Base-by-base conservation (phyloP, 768 basidiomycete species). In the Lactarius psammicola region DNA sequence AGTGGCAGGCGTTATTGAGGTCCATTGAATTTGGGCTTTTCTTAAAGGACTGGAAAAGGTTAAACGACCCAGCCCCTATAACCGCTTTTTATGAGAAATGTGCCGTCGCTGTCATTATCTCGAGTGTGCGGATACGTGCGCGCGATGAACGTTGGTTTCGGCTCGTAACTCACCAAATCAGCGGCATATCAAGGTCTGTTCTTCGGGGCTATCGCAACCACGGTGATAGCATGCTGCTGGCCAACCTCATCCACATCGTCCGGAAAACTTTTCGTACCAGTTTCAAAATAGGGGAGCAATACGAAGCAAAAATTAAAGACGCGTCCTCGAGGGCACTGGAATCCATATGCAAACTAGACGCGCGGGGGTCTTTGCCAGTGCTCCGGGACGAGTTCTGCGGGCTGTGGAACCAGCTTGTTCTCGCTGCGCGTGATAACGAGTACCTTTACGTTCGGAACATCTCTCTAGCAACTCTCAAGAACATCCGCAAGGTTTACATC, bases 351-450 rank as follows among this genome's bases (percentile, higher is more conserved):
- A 63, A 49, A 6, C 23, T 63, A 4, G 44, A 56, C 7, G 33
- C 46, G 26, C 55, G 5, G 20, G 0, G 2, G n/a, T 30, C 62
- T 15, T 36, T 20, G 17, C 44, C 56, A 9, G 34, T 36, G 1
- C 62, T 57, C 11, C 62, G 38, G 23, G 17, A 57, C 44, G 56
- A 63, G 18, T 63, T 63, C 56, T 63, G 62, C 26, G 13, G 30
- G 11, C 6, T 57, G 18, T 63, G 56, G 62, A 57, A 63, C 18
- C 23, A 63, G 33, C 62, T 57, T 7, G 44, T 34, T 5, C n/a
- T 20, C 2, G 7, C 26, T 1, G 42, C 55, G 55, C 40, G 28
- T 3, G 11, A 4, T 23, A 7, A 28, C 18, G 1, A 20, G 2
- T 34, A 4, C 56, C 18, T 34, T n/a, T 40, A 55, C 30, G 18